Evolutionary conservation across 2,329 filamentous ascomycete species (phyloP), one percentile per base, ranked within the genome.

Genomic region (Colletotrichum destructivum): DNA sequence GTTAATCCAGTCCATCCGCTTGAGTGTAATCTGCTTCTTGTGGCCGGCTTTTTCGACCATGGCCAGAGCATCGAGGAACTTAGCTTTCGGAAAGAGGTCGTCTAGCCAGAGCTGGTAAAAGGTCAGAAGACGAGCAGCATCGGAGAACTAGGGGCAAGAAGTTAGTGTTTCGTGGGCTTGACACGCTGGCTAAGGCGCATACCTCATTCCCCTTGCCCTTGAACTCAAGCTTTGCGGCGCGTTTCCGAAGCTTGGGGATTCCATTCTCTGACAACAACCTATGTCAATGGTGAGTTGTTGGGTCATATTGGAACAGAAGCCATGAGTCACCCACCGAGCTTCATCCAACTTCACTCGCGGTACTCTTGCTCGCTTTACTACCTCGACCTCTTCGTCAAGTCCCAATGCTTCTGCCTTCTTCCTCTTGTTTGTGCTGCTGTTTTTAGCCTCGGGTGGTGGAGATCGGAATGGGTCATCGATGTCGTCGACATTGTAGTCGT

Each of bases 41-140:
- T 98, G 96, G 1, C 96, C 96, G 0, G 94, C 87, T 82, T 97
- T 98, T 81, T 99, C 96, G 2, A 98, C 94, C 85, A 98, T 98
- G 49, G 88, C 85, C 8, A 98, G 85, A 3, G 93, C 96, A 78
- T 99, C 96, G 59, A 93, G 89, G 78, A 99, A 99, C 78, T 95
- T 96, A 6, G 96, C 96, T 78, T 97, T 95, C 15, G 96, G 96
- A 78, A 95, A 99, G 15, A 99, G 86, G 78, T 98, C 95, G 82
- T 99, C 96, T 2, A 99, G 92, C 96, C 96, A 99, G 67, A 98
- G 83, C 80, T 98, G 96, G 79, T 98, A 99, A 79, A 97, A 94
- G 31, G 93, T 94, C 59, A 99, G 87, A 31, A 99, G 88, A 18
- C 91, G 90, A 0, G 92, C 89, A 13, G 95, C 90, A 79, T 99